A percentile compares a stretch with the other conserved stretches of the same genome.
Conservation (phyloP, 2,329 filamentous ascomycete species). For the Curvularia sp. region DNA sequence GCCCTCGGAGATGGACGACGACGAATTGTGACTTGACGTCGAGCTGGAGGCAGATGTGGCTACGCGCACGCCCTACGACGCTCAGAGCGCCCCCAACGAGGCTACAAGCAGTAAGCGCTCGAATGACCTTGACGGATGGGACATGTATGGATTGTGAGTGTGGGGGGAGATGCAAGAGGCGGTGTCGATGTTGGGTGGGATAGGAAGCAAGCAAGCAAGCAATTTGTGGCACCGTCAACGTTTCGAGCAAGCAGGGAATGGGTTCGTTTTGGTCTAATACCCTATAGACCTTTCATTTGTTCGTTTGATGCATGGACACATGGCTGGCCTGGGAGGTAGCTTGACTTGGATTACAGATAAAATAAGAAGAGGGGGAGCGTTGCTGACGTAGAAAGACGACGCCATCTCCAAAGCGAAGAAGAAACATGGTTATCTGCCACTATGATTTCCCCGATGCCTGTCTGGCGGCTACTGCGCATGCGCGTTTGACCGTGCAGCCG, state of each 20-base stretch:
- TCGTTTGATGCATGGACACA: conserved; percentile 33
- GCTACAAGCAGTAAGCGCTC: conserved; percentile 23
- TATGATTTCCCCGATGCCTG: conserved; percentile 5
- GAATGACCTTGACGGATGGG: conserved; percentile 67
- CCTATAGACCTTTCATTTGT: conserved; percentile 33
- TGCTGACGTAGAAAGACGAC: conserved; percentile 36
- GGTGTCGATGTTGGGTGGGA: conserved; percentile 17
- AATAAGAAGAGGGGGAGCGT: conserved; percentile 39
- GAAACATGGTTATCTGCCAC: conserved; percentile 25
- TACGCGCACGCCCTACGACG: conserved; percentile 50
- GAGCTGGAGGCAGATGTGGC: conserved; percentile 49
- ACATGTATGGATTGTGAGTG: conserved; percentile 64
- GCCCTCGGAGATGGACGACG: conserved; percentile 89
- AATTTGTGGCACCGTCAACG: conserved; percentile 21
- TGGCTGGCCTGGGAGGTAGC: conserved; percentile 34
- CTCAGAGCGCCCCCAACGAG: conserved; percentile 16
- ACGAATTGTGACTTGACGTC: conserved; percentile 78
- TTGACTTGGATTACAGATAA: conserved; percentile 38
- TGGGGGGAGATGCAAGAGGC: conserved; percentile 14
- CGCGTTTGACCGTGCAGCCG: conserved; percentile 11
- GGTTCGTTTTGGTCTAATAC: conserved; percentile 36
- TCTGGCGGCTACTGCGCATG: conserved; percentile 15
- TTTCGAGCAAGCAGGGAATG: conserved; percentile 17
- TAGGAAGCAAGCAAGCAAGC: conserved; percentile 22
- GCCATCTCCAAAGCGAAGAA: conserved; percentile 30